Conservation (phyloP, 441 rosid genomes). For the Gossypium schwendimanii region DNA sequence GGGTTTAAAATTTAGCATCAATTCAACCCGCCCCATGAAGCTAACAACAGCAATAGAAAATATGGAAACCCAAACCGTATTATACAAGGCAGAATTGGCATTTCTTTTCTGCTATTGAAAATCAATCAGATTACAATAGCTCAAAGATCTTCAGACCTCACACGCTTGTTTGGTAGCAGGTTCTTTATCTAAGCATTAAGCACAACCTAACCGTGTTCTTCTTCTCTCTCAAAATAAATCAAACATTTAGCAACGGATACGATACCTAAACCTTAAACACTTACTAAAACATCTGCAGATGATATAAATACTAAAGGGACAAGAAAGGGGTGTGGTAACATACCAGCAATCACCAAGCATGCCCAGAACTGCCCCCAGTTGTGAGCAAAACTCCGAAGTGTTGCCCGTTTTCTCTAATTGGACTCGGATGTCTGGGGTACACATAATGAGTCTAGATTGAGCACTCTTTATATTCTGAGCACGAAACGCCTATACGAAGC, state of each 20-base stretch:
- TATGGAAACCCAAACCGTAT: too few relatives aligned
- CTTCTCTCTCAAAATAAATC: background rate
- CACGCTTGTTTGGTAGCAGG: background rate
- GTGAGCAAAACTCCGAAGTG: conserved; percentile 82
- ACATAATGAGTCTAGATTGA: conserved; percentile 70
- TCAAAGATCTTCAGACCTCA: background rate
- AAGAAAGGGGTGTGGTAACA: conserved; percentile 11
- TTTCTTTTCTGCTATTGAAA: background rate
- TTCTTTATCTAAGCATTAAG: background rate
- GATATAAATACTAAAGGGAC: background rate
- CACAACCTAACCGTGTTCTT: background rate
- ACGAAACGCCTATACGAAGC: conserved; percentile 58
- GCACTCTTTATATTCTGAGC: conserved; percentile 79
- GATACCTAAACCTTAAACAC: too few relatives aligned
- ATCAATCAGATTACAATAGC: background rate
- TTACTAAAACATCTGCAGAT: background rate
- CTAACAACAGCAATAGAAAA: too few relatives aligned
- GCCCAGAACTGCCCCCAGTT: conserved; percentile 96
- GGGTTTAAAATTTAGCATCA: too few relatives aligned
- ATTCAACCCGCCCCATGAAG: too few relatives aligned
- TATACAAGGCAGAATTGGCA: too few relatives aligned
- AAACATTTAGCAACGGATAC: too few relatives aligned
- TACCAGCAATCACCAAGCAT: conserved; percentile 99
- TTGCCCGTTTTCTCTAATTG: conserved; percentile 61
- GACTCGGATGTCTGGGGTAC: conserved; percentile 73